Evolutionary conservation across 768 basidiomycete species (phyloP).

Genomic region (Mycena vulgaris): DNA sequence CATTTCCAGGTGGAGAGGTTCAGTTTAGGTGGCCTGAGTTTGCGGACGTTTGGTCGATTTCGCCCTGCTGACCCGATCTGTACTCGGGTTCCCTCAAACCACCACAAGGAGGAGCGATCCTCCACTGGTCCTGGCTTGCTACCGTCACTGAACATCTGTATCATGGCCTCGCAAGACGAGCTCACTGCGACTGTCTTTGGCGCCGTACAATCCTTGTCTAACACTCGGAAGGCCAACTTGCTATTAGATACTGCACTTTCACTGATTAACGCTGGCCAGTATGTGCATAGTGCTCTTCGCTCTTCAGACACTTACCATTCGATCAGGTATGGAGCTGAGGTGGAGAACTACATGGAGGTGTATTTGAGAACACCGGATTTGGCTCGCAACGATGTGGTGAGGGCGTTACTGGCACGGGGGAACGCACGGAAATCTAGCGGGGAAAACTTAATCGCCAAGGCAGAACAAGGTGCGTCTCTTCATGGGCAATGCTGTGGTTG

Average conservation of each 20-base stretch:
- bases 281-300: constrained; percentile 40
- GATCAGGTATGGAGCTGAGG: constrained; percentile 72
- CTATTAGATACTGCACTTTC: constrained; percentile 65
- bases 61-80: not conserved
- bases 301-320: constrained; percentile 13
- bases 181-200: constrained; percentile 66
- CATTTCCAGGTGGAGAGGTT: too few relatives aligned
- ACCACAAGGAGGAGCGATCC: not conserved
- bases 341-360: constrained; percentile 77
- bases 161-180: constrained; percentile 58
- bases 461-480: constrained; percentile 67
- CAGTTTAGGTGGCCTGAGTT: too few relatives aligned
- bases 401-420: constrained; percentile 71
- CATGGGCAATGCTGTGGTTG: not conserved
- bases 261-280: constrained; percentile 67
- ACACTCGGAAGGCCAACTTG: constrained; percentile 63
- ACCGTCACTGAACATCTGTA: not conserved
- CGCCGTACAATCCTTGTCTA: constrained; percentile 63
- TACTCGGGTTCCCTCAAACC: not conserved
- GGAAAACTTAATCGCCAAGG: constrained; percentile 68
- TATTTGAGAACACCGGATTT: constrained; percentile 75
- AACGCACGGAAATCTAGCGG: constrained; percentile 71
- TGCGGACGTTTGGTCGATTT: not conserved
- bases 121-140: not conserved
- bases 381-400: constrained; percentile 63